Percentiles rank a stretch among this genome's conserved stretches.
Conservation (phyloP, 768 basidiomycete species). For the Cantharellus anzutake region DNA sequence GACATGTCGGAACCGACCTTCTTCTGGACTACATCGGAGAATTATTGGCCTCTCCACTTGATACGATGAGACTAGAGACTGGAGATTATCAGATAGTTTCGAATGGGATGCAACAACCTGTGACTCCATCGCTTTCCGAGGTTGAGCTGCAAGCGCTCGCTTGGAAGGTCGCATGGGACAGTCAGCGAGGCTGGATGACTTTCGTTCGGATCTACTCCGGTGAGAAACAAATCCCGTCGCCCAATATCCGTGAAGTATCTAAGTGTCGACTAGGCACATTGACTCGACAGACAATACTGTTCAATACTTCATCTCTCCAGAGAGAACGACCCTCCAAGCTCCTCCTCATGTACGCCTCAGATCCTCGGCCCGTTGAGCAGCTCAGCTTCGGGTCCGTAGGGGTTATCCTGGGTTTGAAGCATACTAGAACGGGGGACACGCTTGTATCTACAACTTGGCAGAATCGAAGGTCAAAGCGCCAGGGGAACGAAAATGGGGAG, state of each 20-base stretch:
- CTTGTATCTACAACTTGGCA: constrained; percentile 35
- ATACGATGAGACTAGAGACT: constrained; percentile 29
- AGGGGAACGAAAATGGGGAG: constrained; percentile 5
- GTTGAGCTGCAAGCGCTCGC: constrained; percentile 37
- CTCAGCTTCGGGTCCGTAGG: constrained; percentile 72
- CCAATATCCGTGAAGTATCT: neutral
- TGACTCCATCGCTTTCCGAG: neutral
- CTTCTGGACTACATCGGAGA: constrained; percentile 70
- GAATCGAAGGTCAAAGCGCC: constrained; percentile 18
- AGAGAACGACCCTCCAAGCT: constrained; percentile 60
- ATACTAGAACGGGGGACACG: constrained; percentile 78
- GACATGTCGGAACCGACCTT: constrained; percentile 62
- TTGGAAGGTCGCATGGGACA: constrained; percentile 84
- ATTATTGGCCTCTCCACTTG: constrained; percentile 57
- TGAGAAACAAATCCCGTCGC: constrained; percentile 16
- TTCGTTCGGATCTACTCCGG: constrained; percentile 81
- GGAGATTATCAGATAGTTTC: neutral
- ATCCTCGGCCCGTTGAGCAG: constrained; percentile 55
- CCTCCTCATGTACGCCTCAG: constrained; percentile 58
- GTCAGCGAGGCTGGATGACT: constrained; percentile 76
- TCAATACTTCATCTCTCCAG: constrained; percentile 48
- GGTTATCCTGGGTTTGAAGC: constrained; percentile 62
- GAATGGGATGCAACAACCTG: constrained; percentile 2
- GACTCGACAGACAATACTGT: constrained; percentile 36
- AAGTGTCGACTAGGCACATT: constrained; percentile 35